Evolutionary conservation across 257 asterid genomes (phyloP).

Genomic region (Misopates orontium): DNA sequence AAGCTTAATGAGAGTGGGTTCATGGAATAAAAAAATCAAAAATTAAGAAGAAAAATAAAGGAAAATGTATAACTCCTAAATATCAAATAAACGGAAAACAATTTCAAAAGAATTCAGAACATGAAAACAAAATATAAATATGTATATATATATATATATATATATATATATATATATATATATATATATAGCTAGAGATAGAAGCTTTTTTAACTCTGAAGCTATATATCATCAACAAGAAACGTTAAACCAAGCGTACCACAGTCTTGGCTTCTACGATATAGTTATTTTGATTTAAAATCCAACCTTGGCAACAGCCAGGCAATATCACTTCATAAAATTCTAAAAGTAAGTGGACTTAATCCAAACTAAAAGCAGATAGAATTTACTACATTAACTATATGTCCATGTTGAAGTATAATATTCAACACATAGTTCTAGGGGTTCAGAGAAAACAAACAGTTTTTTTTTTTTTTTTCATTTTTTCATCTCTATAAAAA

Average conservation of each 20-base stretch:
- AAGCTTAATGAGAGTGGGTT: conserved; percentile 10
- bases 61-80: background rate
- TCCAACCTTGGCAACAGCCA: conserved; percentile 6
- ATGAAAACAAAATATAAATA: conserved; percentile 1
- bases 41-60: background rate
- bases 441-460: conserved; percentile 9
- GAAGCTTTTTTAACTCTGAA: background rate
- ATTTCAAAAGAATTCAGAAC: conserved; percentile 12
- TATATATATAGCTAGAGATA: background rate
- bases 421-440: conserved; percentile 13
- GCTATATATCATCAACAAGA: conserved; percentile 4
- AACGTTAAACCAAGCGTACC: conserved; percentile 20
- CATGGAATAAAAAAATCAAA: background rate
- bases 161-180: no score
- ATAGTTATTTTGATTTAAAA: background rate
- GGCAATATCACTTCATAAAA: background rate
- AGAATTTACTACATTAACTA: conserved; percentile 5
- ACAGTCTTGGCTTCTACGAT: conserved; percentile 4
- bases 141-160: no score
- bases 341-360: conserved; percentile 8
- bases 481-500: conserved; percentile 13
- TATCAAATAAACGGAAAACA: background rate
- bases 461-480: conserved; percentile 13
- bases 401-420: conserved; percentile 13
- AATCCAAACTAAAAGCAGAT: conserved; percentile 14